phyloP scores from a whole-genome alignment of 441 rosid species.

The Euphorbia celastroides region DNA sequence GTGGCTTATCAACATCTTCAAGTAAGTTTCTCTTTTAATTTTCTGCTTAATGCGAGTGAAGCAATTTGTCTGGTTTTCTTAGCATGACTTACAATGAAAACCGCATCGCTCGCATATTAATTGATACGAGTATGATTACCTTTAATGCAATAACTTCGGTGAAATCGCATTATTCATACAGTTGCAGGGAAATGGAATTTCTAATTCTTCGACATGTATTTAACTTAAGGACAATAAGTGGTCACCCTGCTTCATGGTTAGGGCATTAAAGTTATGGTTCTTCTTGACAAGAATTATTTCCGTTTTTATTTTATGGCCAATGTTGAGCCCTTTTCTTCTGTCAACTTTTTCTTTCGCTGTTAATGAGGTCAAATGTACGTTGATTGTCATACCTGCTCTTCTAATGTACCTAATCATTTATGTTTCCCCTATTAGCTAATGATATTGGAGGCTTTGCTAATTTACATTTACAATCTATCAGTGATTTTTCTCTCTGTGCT shows the following conservation, averaged over 20 bases:
- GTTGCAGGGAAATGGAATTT: too few relatives aligned
- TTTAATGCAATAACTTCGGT: too few relatives aligned
- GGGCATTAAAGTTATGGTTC: neutral
- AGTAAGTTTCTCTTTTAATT: conserved; percentile 43
- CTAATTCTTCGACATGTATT: too few relatives aligned
- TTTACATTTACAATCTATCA: neutral
- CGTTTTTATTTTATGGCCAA: neutral
- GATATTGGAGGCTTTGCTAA: neutral
- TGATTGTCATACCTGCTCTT: neutral
- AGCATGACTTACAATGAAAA: conserved; percentile 4
- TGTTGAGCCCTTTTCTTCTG: neutral
- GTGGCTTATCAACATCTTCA: conserved; percentile 75
- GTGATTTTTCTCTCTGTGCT: neutral
- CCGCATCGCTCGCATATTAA: neutral
- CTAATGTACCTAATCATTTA: neutral
- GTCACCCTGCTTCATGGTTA: too few relatives aligned
- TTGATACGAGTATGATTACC: too few relatives aligned
- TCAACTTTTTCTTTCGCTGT: neutral
- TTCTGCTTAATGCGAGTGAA: neutral
- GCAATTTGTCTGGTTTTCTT: neutral
- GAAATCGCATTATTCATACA: too few relatives aligned
- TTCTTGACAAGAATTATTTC: neutral
- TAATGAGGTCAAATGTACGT: neutral
- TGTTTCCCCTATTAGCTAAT: neutral
- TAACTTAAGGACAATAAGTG: too few relatives aligned